Evolutionary conservation across 306 rosid species (phyloP).

Genomic region (Trifolium pratense): DNA sequence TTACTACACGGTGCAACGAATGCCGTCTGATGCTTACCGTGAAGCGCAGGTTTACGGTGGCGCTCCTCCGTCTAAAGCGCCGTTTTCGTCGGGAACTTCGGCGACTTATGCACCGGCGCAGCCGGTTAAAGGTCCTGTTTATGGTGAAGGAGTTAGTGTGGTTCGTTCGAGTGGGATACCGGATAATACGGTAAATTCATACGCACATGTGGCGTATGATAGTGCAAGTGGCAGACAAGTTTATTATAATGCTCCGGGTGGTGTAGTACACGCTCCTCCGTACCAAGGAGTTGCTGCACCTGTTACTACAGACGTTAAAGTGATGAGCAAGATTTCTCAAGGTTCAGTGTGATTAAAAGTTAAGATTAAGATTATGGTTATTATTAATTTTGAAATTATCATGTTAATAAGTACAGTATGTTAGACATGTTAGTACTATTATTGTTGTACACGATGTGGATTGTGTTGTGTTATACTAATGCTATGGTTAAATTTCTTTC

Average conservation of each 20-base stretch:
- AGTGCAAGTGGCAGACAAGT: constrained; percentile 74
- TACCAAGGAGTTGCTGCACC: constrained; percentile 55
- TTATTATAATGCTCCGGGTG: constrained; percentile 67
- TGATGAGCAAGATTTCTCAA: constrained; percentile 69
- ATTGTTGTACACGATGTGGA: constrained; percentile 36
- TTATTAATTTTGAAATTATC: constrained; percentile 26
- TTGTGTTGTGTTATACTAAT: background rate
- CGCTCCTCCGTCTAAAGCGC: constrained; percentile 36
- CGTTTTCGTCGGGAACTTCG: constrained; percentile 43
- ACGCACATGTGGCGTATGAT: constrained; percentile 63
- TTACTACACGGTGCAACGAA: constrained; percentile 68
- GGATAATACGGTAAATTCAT: constrained; percentile 44
- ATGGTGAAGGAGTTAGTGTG: constrained; percentile 61
- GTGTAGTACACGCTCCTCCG: constrained; percentile 51
- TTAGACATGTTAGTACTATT: background rate
- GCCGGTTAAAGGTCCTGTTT: constrained; percentile 50
- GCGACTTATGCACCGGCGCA: constrained; percentile 53
- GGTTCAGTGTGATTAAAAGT: constrained; percentile 58
- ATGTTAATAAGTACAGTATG: background rate
- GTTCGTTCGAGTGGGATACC: constrained; percentile 45
- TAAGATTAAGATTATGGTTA: background rate
- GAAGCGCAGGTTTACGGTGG: constrained; percentile 70
- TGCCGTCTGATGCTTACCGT: constrained; percentile 69
- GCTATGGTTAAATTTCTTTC: background rate
- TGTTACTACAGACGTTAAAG: constrained; percentile 58